Conservation (phyloP, 2,329 filamentous ascomycete species). For the Fusarium nelsonii region DNA sequence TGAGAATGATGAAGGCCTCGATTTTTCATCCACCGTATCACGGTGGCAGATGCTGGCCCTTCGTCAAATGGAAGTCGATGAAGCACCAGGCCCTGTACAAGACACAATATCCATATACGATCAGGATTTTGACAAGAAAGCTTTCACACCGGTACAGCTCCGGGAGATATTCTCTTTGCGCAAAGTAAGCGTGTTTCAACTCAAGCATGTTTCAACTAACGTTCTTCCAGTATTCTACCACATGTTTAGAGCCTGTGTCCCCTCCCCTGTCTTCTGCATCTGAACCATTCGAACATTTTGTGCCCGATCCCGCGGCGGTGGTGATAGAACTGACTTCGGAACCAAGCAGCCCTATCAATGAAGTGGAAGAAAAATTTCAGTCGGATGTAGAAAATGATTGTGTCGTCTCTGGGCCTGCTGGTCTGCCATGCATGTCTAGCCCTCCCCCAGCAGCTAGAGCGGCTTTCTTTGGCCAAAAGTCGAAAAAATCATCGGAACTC, state of each 20-base stretch:
- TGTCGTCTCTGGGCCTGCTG: constrained; percentile 41
- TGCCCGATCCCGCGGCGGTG: constrained; percentile 36
- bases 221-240: not conserved
- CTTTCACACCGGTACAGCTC: not conserved
- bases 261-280: constrained; percentile 49
- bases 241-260: constrained; percentile 39
- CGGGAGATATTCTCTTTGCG: constrained; percentile 16
- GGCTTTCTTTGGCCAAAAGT: not conserved
- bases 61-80: constrained; percentile 48
- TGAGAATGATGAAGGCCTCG: constrained; percentile 48
- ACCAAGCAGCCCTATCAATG: constrained; percentile 45
- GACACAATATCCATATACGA: not conserved
- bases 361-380: constrained; percentile 14
- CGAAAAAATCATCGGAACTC: constrained; percentile 10
- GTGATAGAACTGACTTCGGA: constrained; percentile 51
- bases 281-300: constrained; percentile 29
- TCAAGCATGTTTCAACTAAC: constrained; percentile 1
- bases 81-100: constrained; percentile 4
- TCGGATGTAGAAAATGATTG: constrained; percentile 9
- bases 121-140: not conserved
- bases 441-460: constrained; percentile 21
- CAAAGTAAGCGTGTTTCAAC: constrained; percentile 6
- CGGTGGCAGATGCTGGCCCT: constrained; percentile 44
- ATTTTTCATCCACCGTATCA: constrained; percentile 40
- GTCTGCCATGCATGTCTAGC: constrained; percentile 23